phyloP scores from a whole-genome alignment of 805 yeast genomes.

The Sugiyamaella lignohabitans region DNA sequence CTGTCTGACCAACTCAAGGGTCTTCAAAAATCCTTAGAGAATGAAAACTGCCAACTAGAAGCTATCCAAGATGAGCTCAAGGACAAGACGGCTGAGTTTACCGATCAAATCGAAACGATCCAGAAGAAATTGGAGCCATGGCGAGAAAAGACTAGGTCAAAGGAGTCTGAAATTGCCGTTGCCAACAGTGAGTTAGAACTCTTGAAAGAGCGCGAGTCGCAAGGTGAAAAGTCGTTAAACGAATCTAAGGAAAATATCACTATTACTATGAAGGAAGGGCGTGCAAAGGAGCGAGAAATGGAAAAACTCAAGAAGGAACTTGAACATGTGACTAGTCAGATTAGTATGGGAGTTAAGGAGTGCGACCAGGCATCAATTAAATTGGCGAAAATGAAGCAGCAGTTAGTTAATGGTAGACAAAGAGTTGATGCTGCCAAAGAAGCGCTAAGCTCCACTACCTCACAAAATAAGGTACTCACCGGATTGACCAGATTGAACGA shows the following conservation, averaged over 20 bases:
- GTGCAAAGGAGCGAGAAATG: slow-evolving; percentile 43
- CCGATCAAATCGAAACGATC: slow-evolving; percentile 54
- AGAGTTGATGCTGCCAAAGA: slow-evolving; percentile 60
- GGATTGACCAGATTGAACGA: slow-evolving; percentile 64
- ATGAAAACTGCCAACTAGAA: slow-evolving; percentile 54
- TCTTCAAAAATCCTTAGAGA: slow-evolving; percentile 40
- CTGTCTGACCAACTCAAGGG: slow-evolving; percentile 40
- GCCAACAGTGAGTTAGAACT: slow-evolving; percentile 60
- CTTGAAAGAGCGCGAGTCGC: slow-evolving; percentile 41
- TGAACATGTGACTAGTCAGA: slow-evolving; percentile 46
- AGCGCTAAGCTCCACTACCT: slow-evolving; percentile 50
- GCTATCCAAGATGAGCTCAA: slow-evolving; percentile 60
- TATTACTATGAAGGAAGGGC: slow-evolving; percentile 42
- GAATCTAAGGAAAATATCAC: slow-evolving; percentile 41
- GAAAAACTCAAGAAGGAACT: slow-evolving; percentile 44
- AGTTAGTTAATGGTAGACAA: slow-evolving; percentile 50
- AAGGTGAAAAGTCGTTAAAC: slow-evolving; percentile 40
- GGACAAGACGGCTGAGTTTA: slow-evolving; percentile 63
- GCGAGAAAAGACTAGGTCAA: slow-evolving; percentile 58
- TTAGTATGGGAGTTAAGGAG: slow-evolving; percentile 52
- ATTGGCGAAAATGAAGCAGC: slow-evolving; percentile 48
- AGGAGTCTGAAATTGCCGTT: slow-evolving; percentile 59
- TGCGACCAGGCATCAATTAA: slow-evolving; percentile 43
- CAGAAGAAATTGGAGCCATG: slow-evolving; percentile 77
- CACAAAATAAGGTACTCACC: slow-evolving; percentile 65